phyloP scores from a whole-genome alignment of 768 basidiomycete genomes.

The Lactifluus rugatus region DNA sequence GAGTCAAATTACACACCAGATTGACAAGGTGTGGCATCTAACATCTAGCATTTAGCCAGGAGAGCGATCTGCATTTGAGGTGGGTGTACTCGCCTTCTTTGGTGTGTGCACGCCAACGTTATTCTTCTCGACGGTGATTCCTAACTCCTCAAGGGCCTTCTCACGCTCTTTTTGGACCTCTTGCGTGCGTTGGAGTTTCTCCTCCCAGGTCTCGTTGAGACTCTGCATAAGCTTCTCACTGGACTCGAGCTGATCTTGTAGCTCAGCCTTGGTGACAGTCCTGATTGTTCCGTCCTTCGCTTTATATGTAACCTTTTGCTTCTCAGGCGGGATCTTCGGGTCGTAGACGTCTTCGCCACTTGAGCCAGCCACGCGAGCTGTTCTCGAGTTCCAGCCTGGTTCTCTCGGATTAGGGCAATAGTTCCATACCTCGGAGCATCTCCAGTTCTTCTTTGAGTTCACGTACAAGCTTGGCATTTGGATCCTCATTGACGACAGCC shows the following conservation, averaged over 20 bases:
- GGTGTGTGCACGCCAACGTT: conserved; percentile 96
- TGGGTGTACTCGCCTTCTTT: conserved; percentile 53
- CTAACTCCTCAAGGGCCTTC: conserved; percentile 93
- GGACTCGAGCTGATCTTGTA: conserved; percentile 93
- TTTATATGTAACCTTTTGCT: conserved; percentile 91
- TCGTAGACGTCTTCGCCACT: conserved; percentile 72
- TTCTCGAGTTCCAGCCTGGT: conserved; percentile 11
- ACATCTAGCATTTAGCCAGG: background rate
- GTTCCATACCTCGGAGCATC: conserved; percentile 62
- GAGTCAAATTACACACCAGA: conserved; percentile 47
- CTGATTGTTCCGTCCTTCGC: conserved; percentile 89
- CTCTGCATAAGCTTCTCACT: conserved; percentile 93
- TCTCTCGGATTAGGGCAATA: conserved; percentile 14
- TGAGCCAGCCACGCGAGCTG: conserved; percentile 66
- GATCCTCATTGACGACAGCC: conserved; percentile 98
- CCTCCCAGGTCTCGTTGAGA: conserved; percentile 93
- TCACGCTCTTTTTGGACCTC: conserved; percentile 96
- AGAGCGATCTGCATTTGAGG: background rate
- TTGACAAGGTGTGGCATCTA: conserved; percentile 94
- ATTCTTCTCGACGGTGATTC: conserved; percentile 96
- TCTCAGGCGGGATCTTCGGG: conserved; percentile 80
- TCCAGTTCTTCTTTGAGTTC: conserved; percentile 99
- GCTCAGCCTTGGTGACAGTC: conserved; percentile 93
- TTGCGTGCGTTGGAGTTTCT: conserved; percentile 84
- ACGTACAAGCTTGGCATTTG: conserved; percentile 95